Evolutionary conservation across 2,329 filamentous ascomycete species (phyloP).

Genomic region (Nigrospora oryzae): DNA sequence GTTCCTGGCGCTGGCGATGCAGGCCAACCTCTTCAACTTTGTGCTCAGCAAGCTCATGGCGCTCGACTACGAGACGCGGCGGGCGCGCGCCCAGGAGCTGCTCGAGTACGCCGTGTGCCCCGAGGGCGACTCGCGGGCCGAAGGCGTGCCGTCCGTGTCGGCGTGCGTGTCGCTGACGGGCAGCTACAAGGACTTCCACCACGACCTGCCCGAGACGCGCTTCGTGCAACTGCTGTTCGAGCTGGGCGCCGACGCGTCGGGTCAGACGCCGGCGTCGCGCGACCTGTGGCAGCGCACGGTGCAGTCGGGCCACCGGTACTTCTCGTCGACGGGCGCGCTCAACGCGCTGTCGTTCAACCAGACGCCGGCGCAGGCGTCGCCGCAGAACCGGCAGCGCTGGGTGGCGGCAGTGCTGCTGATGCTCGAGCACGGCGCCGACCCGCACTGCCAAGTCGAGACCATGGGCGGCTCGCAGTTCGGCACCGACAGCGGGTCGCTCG

Average conservation of each 20-base stretch:
- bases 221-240: conserved; percentile 1
- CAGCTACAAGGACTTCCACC: conserved; percentile 2
- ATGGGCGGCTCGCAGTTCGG: not conserved
- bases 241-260: not conserved
- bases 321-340: conserved; percentile 7
- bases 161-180: conserved; percentile 2
- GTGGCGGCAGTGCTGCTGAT: not conserved
- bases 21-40: conserved; percentile 1
- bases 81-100: not conserved
- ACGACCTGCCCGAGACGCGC: conserved; percentile 1
- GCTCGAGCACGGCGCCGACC: conserved; percentile 1
- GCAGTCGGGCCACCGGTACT: not conserved
- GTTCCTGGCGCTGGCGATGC: not conserved
- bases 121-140: not conserved
- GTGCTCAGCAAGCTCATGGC: not conserved
- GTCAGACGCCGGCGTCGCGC: not conserved
- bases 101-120: conserved; percentile 1
- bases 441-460: conserved; percentile 1
- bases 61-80: not conserved
- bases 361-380: not conserved
- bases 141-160: not conserved
- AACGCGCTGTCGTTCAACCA: conserved; percentile 6
- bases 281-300: not conserved
- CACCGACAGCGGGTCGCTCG: not conserved
- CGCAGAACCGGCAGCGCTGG: conserved; percentile 3